phyloP scores from a whole-genome alignment of 164 flowering plant species.

The Magnolia kwangsiensis region DNA sequence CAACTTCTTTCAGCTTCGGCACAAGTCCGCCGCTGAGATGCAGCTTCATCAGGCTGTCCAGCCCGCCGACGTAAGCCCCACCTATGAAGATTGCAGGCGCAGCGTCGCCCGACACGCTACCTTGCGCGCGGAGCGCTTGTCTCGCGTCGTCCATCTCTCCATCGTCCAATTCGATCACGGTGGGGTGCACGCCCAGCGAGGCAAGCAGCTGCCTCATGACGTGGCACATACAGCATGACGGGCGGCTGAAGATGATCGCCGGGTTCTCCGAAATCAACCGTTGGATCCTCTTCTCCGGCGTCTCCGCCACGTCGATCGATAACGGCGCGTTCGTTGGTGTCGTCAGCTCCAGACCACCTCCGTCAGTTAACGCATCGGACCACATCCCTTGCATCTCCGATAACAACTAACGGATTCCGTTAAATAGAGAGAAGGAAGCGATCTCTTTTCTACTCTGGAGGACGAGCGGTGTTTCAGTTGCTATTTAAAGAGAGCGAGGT shows the following conservation, averaged over 20 bases:
- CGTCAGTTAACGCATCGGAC: slow-evolving; percentile 23
- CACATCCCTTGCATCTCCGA: slow-evolving; percentile 39
- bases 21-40: slow-evolving; percentile 70
- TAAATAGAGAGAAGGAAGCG: neutral
- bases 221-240: slow-evolving; percentile 92
- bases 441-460: neutral
- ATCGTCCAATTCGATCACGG: slow-evolving; percentile 84
- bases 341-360: slow-evolving; percentile 18
- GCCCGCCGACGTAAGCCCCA: slow-evolving; percentile 67
- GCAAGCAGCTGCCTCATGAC: slow-evolving; percentile 77
- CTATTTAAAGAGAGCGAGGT: neutral
- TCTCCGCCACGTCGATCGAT: slow-evolving; percentile 63
- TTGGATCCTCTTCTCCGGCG: slow-evolving; percentile 59
- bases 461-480: neutral
- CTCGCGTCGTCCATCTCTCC: slow-evolving; percentile 46
- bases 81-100: slow-evolving; percentile 81
- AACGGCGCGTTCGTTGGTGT: slow-evolving; percentile 26
- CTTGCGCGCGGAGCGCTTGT: neutral
- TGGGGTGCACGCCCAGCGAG: slow-evolving; percentile 76
- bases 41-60: slow-evolving; percentile 69
- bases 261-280: slow-evolving; percentile 81
- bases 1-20: slow-evolving; percentile 61
- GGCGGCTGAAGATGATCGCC: slow-evolving; percentile 72
- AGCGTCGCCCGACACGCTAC: neutral
- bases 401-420: neutral